These are phyloP conservation scores for Debaryomyces singareniensis DNA, from an alignment of 1,139 yeast genomes.

Conservation along the genomic window DNA sequence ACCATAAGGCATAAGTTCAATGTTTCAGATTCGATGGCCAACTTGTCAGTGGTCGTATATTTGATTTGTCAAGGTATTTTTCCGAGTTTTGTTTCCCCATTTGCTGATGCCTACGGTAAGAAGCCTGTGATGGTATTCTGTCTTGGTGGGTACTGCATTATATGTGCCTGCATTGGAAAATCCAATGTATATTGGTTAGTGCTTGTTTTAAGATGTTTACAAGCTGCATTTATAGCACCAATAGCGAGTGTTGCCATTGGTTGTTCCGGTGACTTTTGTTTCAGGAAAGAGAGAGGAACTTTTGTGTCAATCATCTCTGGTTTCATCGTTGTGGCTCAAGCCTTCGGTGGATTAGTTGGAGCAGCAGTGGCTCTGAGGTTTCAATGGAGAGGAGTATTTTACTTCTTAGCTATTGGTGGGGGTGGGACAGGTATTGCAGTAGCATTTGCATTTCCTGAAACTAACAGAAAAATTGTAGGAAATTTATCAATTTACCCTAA, in stretches of 20 bases:
- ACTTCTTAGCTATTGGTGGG: constrained; percentile 32
- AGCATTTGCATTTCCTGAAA: constrained; percentile 26
- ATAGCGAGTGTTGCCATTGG: constrained; percentile 34
- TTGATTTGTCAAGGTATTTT: constrained; percentile 31
- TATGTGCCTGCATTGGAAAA: constrained; percentile 30
- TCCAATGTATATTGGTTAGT: constrained; percentile 32
- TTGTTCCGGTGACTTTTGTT: constrained; percentile 34
- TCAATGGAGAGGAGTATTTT: constrained; percentile 34
- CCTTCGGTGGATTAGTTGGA: constrained; percentile 35
- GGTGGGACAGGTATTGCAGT: constrained; percentile 23
- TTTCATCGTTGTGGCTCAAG: constrained; percentile 31
- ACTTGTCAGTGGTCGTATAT: constrained; percentile 33
- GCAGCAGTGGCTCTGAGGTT: constrained; percentile 26
- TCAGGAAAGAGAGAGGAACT: constrained; percentile 30
- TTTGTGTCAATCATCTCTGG: constrained; percentile 35
- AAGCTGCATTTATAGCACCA: constrained; percentile 38
- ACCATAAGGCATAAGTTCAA: constrained; percentile 22
- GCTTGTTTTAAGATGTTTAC: constrained; percentile 29
- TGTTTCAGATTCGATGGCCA: constrained; percentile 18
- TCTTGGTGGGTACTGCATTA: constrained; percentile 21
- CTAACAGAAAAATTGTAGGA: constrained; percentile 30
- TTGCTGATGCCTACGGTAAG: constrained; percentile 32
- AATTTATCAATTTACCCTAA: constrained; percentile 30
- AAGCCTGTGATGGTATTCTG: constrained; percentile 27
- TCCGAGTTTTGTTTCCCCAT: constrained; percentile 27